Conservation (phyloP, 176 grass and related monocot genomes). For the Luzula sylvatica region DNA sequence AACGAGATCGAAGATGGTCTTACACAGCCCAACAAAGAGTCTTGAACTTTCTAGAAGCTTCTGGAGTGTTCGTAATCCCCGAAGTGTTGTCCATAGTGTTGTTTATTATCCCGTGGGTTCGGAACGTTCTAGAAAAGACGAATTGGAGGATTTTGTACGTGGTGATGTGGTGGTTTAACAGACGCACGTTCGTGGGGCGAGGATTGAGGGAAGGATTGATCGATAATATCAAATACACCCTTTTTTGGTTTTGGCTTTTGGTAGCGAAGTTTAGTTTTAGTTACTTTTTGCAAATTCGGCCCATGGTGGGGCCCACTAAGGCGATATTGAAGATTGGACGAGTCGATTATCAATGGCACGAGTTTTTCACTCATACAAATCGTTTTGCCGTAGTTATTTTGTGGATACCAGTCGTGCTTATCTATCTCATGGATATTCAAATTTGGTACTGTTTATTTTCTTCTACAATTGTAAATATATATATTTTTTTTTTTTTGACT, state of each 20-base stretch:
- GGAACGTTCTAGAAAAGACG: conserved; percentile 81
- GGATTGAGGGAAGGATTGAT: conserved; percentile 75
- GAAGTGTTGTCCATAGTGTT: conserved; percentile 52
- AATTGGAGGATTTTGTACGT: conserved; percentile 82
- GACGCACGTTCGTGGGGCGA: conserved; percentile 78
- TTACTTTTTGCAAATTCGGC: conserved; percentile 86
- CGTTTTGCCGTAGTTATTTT: conserved; percentile 59
- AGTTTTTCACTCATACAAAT: conserved; percentile 79
- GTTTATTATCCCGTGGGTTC: conserved; percentile 78
- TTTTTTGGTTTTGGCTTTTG: conserved; percentile 73
- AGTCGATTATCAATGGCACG: conserved; percentile 67
- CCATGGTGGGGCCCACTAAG: conserved; percentile 73
- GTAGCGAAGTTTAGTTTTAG: conserved; percentile 74
- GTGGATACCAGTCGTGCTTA: conserved; percentile 77
- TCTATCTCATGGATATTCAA: conserved; percentile 96
- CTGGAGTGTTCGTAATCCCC: conserved; percentile 69
- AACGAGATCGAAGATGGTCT: conserved; percentile 66
- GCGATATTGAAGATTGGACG: conserved; percentile 40
- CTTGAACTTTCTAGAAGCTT: conserved; percentile 60
- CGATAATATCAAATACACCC: conserved; percentile 70
- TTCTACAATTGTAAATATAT: too few species aligned
- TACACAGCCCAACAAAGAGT: conserved; percentile 47
- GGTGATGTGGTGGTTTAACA: conserved; percentile 94
- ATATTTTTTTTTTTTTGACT: neutral
- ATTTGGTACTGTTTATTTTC: conserved; percentile 51